These are phyloP conservation scores for Colletotrichum sp. DNA, from an alignment of 2,329 filamentous ascomycete genomes.

Conservation along the genomic window DNA sequence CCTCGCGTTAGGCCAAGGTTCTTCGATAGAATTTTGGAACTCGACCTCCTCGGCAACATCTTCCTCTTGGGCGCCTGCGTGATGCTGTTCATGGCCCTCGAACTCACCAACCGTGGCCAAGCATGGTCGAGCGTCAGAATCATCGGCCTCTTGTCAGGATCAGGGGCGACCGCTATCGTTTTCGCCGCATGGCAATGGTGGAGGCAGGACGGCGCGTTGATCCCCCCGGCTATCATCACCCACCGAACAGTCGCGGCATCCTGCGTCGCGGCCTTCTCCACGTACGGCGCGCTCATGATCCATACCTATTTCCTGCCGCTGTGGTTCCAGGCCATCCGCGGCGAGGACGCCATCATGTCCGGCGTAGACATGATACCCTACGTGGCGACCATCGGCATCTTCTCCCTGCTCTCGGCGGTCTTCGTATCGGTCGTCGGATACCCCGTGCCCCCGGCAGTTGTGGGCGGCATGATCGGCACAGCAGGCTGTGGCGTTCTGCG, in stretches of 20 bases:
- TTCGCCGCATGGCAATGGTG: slow-evolving; percentile 48
- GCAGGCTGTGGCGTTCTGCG: slow-evolving; percentile 40
- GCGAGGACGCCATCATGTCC: slow-evolving; percentile 32
- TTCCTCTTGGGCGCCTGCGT: slow-evolving; percentile 49
- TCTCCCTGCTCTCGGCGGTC: slow-evolving; percentile 35
- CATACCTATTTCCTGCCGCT: slow-evolving; percentile 51
- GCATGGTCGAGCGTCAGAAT: slow-evolving; percentile 48
- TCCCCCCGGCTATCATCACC: slow-evolving; percentile 47
- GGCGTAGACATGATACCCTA: slow-evolving; percentile 27
- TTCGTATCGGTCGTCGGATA: slow-evolving; percentile 47
- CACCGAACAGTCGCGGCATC: slow-evolving; percentile 46
- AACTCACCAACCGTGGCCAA: slow-evolving; percentile 49
- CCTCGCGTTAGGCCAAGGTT: slow-evolving; percentile 25
- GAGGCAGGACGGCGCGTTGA: slow-evolving; percentile 46
- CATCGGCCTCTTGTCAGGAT: slow-evolving; percentile 39
- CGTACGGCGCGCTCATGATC: slow-evolving; percentile 46
- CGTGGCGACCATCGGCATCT: slow-evolving; percentile 31
- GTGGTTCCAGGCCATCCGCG: slow-evolving; percentile 39
- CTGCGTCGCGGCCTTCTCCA: slow-evolving; percentile 42
- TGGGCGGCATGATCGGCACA: slow-evolving; percentile 36
- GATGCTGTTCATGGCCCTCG: slow-evolving; percentile 52
- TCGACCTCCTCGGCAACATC: slow-evolving; percentile 43
- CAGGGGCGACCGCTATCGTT: slow-evolving; percentile 26
- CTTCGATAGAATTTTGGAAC: slow-evolving; percentile 29
- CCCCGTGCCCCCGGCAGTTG: slow-evolving; percentile 31